Conservation (phyloP, 2,329 filamentous ascomycete species). For the Pezicula radicicola region DNA sequence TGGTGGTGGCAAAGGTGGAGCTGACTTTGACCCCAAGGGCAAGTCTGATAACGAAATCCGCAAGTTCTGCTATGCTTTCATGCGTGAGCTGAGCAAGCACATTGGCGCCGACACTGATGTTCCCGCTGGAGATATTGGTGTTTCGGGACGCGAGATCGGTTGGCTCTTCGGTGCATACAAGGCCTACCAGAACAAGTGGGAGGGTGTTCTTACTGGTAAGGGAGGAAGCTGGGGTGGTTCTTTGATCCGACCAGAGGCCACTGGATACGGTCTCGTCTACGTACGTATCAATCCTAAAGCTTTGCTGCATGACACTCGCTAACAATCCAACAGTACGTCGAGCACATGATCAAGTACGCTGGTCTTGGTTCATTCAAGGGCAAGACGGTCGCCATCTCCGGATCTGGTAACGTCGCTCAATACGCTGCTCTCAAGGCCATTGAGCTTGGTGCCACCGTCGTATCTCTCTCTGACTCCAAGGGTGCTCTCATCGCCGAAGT, state of each 20-base stretch:
- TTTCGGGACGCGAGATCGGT: constrained; percentile 87
- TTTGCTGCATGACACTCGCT: not conserved
- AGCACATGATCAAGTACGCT: constrained; percentile 91
- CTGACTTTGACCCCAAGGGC: constrained; percentile 98
- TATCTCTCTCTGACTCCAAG: constrained; percentile 92
- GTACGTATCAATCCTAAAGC: constrained; percentile 34
- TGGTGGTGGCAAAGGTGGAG: constrained; percentile 95
- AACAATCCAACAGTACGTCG: constrained; percentile 61
- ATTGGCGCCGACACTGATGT: constrained; percentile 96
- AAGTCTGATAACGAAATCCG: constrained; percentile 97
- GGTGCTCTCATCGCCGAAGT: constrained; percentile 75
- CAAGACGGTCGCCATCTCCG: constrained; percentile 94
- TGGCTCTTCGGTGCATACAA: constrained; percentile 95
- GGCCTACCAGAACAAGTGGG: constrained; percentile 83
- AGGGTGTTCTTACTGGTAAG: constrained; percentile 96
- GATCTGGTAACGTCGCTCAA: constrained; percentile 96
- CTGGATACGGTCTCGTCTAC: constrained; percentile 94
- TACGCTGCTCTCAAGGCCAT: constrained; percentile 96
- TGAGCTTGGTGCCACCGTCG: constrained; percentile 88
- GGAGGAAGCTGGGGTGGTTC: constrained; percentile 88
- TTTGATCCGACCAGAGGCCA: constrained; percentile 94
- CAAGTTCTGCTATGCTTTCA: constrained; percentile 94
- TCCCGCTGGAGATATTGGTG: constrained; percentile 95
- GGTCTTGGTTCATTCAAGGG: constrained; percentile 82
- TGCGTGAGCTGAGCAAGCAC: constrained; percentile 93